These are phyloP conservation scores for Paspalum vaginatum DNA, from an alignment of 176 grass and related monocot species.

Conservation along the genomic window DNA sequence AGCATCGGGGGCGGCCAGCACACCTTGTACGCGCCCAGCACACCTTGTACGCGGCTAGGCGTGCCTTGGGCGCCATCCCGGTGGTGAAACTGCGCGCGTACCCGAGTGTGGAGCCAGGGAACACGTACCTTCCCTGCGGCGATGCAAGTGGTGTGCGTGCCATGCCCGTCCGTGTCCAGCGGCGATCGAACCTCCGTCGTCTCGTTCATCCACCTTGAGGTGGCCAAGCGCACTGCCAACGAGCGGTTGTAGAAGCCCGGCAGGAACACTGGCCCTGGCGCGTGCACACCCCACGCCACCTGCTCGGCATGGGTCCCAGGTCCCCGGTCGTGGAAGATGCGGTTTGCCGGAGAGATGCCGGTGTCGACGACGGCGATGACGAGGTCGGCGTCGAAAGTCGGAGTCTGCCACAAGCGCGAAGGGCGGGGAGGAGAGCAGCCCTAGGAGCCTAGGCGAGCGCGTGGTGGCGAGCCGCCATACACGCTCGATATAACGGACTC, in stretches of 20 bases:
- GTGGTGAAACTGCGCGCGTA: constrained; percentile 81
- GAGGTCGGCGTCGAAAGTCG: constrained; percentile 82
- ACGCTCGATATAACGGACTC: constrained; percentile 31
- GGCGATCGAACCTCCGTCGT: constrained; percentile 77
- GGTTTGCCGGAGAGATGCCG: constrained; percentile 71
- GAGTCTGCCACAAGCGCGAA: constrained; percentile 82
- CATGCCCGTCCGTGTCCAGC: constrained; percentile 82
- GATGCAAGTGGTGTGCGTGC: constrained; percentile 86
- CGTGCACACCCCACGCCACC: constrained; percentile 75
- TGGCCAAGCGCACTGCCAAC: constrained; percentile 77
- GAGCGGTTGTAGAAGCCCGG: constrained; percentile 72
- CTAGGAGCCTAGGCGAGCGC: constrained; percentile 69
- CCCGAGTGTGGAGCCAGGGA: constrained; percentile 88
- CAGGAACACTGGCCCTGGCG: constrained; percentile 60
- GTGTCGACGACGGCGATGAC: constrained; percentile 83
- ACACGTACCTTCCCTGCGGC: constrained; percentile 89
- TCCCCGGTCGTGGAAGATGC: constrained; percentile 74
- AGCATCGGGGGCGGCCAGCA: too few relatives aligned
- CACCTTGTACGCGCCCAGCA: constrained; percentile 73
- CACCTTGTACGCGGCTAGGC: constrained; percentile 87
- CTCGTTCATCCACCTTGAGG: constrained; percentile 85
- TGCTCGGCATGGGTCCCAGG: constrained; percentile 55
- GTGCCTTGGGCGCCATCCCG: constrained; percentile 96
- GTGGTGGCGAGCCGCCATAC: constrained; percentile 67
- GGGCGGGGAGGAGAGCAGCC: constrained; percentile 71